These are phyloP conservation scores for Herpetospermum pedunculosum DNA, from an alignment of 306 rosid species.

Conservation along the genomic window DNA sequence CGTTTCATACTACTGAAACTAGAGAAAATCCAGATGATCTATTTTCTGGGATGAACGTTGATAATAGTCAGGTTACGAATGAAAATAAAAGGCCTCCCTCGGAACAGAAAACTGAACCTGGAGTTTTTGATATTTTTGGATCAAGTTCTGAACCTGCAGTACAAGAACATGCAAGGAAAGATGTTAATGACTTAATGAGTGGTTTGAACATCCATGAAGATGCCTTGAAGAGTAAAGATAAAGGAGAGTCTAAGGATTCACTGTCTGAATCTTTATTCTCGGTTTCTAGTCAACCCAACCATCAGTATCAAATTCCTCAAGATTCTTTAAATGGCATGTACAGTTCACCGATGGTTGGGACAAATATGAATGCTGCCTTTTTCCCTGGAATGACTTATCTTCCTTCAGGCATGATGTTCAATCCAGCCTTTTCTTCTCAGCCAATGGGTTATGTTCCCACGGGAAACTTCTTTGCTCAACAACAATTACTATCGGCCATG, in stretches of 20 bases:
- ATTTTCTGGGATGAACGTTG: slow-evolving; percentile 74
- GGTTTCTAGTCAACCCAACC: slow-evolving; percentile 27
- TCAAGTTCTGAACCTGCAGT: slow-evolving; percentile 26
- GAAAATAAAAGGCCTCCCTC: slow-evolving; percentile 20
- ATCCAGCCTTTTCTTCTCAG: slow-evolving; percentile 61
- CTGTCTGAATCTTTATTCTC: slow-evolving; percentile 39
- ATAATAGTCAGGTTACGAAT: slow-evolving; percentile 32
- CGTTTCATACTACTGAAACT: slow-evolving; percentile 50
- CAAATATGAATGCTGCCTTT: slow-evolving; percentile 44
- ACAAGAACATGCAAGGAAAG: slow-evolving; percentile 32
- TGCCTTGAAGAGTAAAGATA: slow-evolving; percentile 33
- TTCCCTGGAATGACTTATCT: slow-evolving; percentile 48
- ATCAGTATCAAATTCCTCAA: slow-evolving; percentile 27
- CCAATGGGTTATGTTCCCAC: slow-evolving; percentile 63
- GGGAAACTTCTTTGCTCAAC: slow-evolving; percentile 73
- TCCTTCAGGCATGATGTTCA: slow-evolving; percentile 57
- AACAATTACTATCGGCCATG: slow-evolving; percentile 72
- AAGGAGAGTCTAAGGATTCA: slow-evolving; percentile 26
- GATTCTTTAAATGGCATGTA: slow-evolving; percentile 35
- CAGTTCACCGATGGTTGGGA: slow-evolving; percentile 41
- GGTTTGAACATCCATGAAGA: slow-evolving; percentile 53
- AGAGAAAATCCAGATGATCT: slow-evolving; percentile 57
- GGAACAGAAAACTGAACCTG: slow-evolving; percentile 36
- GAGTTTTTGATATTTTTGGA: slow-evolving; percentile 58
- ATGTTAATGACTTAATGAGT: slow-evolving; percentile 45